A percentile compares a stretch with the other conserved stretches of the same genome.
Conservation (phyloP, 2,329 filamentous ascomycete genomes). For the Calonectria montana region DNA sequence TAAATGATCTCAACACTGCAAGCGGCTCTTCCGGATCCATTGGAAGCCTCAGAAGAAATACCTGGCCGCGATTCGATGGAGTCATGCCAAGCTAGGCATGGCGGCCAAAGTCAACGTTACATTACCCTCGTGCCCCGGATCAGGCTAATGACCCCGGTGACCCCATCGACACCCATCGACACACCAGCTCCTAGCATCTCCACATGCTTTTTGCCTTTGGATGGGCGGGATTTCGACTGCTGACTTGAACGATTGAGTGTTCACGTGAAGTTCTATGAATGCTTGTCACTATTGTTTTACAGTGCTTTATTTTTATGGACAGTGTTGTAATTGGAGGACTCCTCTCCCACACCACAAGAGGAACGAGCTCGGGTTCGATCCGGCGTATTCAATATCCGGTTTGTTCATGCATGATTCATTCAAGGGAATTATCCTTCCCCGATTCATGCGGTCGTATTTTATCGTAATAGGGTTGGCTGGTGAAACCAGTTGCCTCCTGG, state of each 20-base stretch:
- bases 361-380: not conserved
- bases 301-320: not conserved
- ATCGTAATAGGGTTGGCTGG: not conserved
- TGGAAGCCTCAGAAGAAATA: not conserved
- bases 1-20: not conserved
- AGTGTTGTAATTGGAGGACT: not conserved
- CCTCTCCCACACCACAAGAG: not conserved
- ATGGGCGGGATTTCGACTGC: too few species aligned
- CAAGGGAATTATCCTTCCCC: not conserved
- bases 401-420: not conserved
- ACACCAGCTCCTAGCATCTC: not conserved
- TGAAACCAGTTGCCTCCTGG: not conserved
- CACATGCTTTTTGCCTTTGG: not conserved
- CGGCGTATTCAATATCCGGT: not conserved
- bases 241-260: too few species aligned
- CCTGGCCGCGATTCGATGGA: not conserved
- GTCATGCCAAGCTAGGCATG: not conserved
- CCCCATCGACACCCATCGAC: not conserved
- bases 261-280: too few species aligned
- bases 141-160: not conserved
- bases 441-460: not conserved
- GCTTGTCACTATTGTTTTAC: too few species aligned
- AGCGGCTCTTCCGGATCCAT: not conserved
- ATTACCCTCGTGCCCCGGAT: not conserved
- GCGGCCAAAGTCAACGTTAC: not conserved